A percentile compares a stretch with the other conserved stretches of the same genome.
Evolutionary conservation across 2,329 filamentous ascomycete species (phyloP).

Genomic region (Cercospora nicotianae): DNA sequence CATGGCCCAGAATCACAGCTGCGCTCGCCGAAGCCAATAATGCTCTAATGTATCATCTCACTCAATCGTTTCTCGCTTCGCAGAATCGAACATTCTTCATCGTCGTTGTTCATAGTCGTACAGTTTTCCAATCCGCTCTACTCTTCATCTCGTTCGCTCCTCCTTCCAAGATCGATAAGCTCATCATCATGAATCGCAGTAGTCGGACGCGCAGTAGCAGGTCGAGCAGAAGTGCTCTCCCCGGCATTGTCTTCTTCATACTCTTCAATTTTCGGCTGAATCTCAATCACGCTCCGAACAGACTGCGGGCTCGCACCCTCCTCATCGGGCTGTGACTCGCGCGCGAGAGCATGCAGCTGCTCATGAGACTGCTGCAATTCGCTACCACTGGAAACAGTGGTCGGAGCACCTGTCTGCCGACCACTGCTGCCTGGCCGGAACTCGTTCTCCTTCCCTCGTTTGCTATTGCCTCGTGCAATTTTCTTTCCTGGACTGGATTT

Average conservation of each 20-base stretch:
- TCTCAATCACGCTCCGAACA: conserved; percentile 27
- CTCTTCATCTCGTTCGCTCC: background rate
- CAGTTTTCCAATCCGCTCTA: background rate
- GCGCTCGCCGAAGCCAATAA: background rate
- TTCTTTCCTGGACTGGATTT: conserved; percentile 33
- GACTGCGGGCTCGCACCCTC: conserved; percentile 28
- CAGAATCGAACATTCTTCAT: background rate
- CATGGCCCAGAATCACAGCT: background rate
- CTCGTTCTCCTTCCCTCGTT: conserved; percentile 28
- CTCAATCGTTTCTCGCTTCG: background rate
- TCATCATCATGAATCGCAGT: conserved; percentile 22
- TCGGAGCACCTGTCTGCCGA: conserved; percentile 12
- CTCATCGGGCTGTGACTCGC: conserved; percentile 7
- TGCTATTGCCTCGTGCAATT: conserved; percentile 19
- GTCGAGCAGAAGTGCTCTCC: conserved; percentile 12
- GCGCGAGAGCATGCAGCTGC: conserved; percentile 15
- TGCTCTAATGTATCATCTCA: background rate
- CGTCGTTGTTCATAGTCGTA: conserved; percentile 4
- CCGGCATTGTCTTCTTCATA: conserved; percentile 12
- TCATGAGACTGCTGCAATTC: conserved; percentile 16
- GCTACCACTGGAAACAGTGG: conserved; percentile 7
- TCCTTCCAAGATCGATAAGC: conserved; percentile 9
- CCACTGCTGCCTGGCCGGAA: conserved; percentile 21
- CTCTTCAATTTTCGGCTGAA: conserved; percentile 8
- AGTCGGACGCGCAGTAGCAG: conserved; percentile 4